Conservation (phyloP, 2,329 filamentous ascomycete genomes). For the Neonectria magnoliae region DNA sequence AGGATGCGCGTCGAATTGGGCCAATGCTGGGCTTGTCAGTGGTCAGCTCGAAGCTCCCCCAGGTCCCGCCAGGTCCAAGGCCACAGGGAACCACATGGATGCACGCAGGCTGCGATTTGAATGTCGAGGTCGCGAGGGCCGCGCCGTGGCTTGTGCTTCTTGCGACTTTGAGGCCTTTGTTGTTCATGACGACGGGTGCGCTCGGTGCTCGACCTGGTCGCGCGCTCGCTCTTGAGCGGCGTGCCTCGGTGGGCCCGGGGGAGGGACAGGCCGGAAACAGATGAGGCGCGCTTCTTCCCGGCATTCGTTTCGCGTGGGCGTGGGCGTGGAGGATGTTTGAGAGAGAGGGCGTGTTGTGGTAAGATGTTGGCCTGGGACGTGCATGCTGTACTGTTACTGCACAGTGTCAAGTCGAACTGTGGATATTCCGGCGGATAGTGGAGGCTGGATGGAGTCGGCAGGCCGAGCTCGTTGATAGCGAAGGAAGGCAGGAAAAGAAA, state of each 20-base stretch:
- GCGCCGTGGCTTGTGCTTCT: constrained; percentile 14
- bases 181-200: constrained; percentile 27
- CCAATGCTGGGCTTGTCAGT: constrained; percentile 36
- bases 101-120: constrained; percentile 14
- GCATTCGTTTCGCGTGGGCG: constrained; percentile 37
- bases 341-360: constrained; percentile 13
- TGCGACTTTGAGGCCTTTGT: constrained; percentile 33
- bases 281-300: constrained; percentile 37
- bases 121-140: constrained; percentile 25
- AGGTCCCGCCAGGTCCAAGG: constrained; percentile 15
- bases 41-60: constrained; percentile 31
- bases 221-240: background rate
- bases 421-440: constrained; percentile 5
- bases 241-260: constrained; percentile 22
- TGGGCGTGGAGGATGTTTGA: constrained; percentile 14
- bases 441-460: constrained; percentile 19
- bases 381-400: background rate
- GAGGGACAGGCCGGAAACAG: constrained; percentile 34
- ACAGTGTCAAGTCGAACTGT: constrained; percentile 17
- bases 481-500: constrained; percentile 1
- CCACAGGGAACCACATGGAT: constrained; percentile 20
- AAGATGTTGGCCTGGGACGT: constrained; percentile 1
- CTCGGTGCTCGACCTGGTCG: background rate
- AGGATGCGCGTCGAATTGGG: constrained; percentile 22
- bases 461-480: constrained; percentile 16